Evolutionary conservation across 202 grass and related monocot genomes (phyloP), one percentile per base, ranked within the genome.

Genomic region (Tripidium arundinaceum): DNA sequence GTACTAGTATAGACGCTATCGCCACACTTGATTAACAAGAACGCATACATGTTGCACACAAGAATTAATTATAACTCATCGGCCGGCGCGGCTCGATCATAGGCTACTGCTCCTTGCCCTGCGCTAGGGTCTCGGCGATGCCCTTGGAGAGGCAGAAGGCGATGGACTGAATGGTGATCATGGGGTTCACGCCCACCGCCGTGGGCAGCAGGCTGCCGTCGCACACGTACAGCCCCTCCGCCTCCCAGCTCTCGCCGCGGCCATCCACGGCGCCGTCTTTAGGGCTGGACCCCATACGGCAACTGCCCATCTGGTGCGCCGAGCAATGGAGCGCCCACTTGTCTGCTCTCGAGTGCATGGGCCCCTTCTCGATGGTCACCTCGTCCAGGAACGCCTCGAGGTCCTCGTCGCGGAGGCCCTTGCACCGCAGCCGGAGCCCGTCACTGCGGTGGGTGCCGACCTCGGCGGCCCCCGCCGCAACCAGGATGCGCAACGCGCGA

Each of bases 271-370:
- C 90, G 9, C 96, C 92, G 8, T 82, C 79, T 4, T n/a, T 24
- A 5, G 82, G 79, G 57, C 62, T 91, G 3, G 70, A 15, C 25
- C 76, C 92, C 92, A 99, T 95, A 19, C 88, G 86, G 80, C 96
- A 99, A 70, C 96, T 99, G 8, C 90, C 92, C 86, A 99, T 99
- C 79, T 99, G 96, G 46, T 99, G 96, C 6, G 96, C 96, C 4
- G 96, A 93, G 92, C 83, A 81, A 21, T 81, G 54, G 45, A 85
- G 6, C 10, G 22, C 65, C 89, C 92, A 94, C 26, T 74, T 26
- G 19, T 73, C 86, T 0, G 65, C 38, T 42, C 26, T 67, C 11
- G 86, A 57, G 83, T 86, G 79, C 72, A 85, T 75, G 7, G 95
- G 92, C 1, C 94, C 89, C 34, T 75, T 77, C 61, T 74, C 77